Evolutionary conservation across 768 basidiomycete species (phyloP).

Genomic region (Kwoniella dendrophila): DNA sequence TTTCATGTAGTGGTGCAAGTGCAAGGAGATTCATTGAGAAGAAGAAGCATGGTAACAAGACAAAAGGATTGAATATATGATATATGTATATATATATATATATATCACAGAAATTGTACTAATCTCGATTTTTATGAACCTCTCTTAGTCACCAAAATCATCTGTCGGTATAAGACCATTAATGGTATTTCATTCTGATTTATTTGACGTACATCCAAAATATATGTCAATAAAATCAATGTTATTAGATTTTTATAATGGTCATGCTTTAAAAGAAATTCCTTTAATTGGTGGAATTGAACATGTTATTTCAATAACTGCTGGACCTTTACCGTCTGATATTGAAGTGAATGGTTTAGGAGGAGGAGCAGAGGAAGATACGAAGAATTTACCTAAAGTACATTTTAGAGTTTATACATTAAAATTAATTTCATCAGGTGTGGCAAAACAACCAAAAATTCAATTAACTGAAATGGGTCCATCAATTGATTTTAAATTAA

Average conservation of each 20-base stretch:
- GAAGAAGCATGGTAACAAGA: too few species aligned
- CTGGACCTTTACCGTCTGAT: conserved; percentile 54
- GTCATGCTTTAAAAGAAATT: conserved; percentile 77
- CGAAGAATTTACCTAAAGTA: conserved; percentile 68
- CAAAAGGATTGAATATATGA: too few species aligned
- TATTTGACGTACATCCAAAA: conserved; percentile 92
- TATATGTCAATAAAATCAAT: conserved; percentile 89
- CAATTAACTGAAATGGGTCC: conserved; percentile 90
- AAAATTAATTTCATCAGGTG: conserved; percentile 69
- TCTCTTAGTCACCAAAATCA: conserved; percentile 76
- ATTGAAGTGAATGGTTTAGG: conserved; percentile 32
- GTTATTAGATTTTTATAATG: conserved; percentile 85
- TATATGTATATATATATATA: neutral
- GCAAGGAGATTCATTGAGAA: too few species aligned
- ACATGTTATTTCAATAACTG: conserved; percentile 54
- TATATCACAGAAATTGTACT: neutral
- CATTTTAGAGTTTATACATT: conserved; percentile 86
- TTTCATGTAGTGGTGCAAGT: too few species aligned
- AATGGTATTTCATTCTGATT: conserved; percentile 91
- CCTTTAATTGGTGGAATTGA: conserved; percentile 61
- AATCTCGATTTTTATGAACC: neutral
- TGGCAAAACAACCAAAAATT: conserved; percentile 69
- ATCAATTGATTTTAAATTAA: conserved; percentile 75
- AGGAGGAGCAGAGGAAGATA: conserved; percentile 26
- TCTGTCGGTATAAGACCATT: conserved; percentile 86